Evolutionary conservation across 768 basidiomycete genomes (phyloP).

Genomic region (Naematelia encephala): DNA sequence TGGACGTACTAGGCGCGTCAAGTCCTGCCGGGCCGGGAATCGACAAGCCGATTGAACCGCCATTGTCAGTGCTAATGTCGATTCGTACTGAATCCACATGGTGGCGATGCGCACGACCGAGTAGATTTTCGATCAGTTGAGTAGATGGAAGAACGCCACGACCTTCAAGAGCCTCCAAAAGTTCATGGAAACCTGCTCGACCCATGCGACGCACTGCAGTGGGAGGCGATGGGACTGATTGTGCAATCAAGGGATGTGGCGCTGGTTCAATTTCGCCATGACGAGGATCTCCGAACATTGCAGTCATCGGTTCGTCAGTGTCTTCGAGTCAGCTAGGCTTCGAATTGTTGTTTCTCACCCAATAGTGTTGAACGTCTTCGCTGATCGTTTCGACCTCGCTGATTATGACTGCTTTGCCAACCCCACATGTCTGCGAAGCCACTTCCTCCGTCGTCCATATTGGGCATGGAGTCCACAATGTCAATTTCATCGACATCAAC

Average conservation of each 20-base stretch:
- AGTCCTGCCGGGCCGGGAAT: constrained; percentile 14
- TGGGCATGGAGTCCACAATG: constrained; percentile 21
- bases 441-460: constrained; percentile 36
- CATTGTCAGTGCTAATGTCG: constrained; percentile 58
- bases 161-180: constrained; percentile 2
- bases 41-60: constrained; percentile 24
- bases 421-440: background rate
- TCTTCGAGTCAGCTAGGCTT: background rate
- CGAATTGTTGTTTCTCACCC: background rate
- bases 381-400: background rate
- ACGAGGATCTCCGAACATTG: background rate
- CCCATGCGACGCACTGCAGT: background rate
- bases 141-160: background rate
- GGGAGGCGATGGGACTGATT: background rate
- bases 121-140: constrained; percentile 4
- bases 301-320: background rate
- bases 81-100: constrained; percentile 56
- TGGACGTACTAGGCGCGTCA: background rate
- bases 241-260: background rate
- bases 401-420: constrained; percentile 50
- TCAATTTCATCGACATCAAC: constrained; percentile 37
- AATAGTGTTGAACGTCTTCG: background rate
- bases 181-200: constrained; percentile 4
- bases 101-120: background rate
- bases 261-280: background rate